Evolutionary conservation across 1,139 yeast genomes (phyloP).

Genomic region (Nakaseomyces kungkrabaensis): DNA sequence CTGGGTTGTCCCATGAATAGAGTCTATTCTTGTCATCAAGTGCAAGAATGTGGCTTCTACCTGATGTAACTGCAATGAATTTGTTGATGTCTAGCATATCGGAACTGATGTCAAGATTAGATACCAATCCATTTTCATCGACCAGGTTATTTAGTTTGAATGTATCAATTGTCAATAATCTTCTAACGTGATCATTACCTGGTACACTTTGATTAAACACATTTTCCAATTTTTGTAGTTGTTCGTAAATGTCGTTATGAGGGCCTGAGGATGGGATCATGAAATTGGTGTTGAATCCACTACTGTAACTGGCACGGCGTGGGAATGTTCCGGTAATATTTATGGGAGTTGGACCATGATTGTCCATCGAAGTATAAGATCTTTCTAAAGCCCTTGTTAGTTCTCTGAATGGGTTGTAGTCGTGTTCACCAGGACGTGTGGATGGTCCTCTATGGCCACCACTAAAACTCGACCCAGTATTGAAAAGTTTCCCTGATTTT

Average conservation of each 20-base stretch:
- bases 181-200: conserved; percentile 21
- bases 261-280: conserved; percentile 13
- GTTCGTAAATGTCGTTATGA: conserved; percentile 22
- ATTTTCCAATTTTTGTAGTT: conserved; percentile 17
- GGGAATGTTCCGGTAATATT: conserved; percentile 16
- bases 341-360: conserved; percentile 11
- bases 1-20: conserved; percentile 54
- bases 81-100: conserved; percentile 21
- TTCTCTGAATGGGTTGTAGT: conserved; percentile 27
- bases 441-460: conserved; percentile 33
- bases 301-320: conserved; percentile 2
- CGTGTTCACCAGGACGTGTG: conserved; percentile 30
- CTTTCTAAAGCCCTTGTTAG: conserved; percentile 18
- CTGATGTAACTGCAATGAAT: conserved; percentile 48
- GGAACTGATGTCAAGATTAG: conserved; percentile 8
- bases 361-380: conserved; percentile 9
- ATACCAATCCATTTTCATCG: conserved; percentile 5
- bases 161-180: conserved; percentile 24
- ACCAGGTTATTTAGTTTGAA: conserved; percentile 12
- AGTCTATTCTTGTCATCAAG: conserved; percentile 43
- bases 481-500: conserved; percentile 42
- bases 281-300: not conserved
- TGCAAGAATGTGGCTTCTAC: conserved; percentile 58
- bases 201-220: conserved; percentile 16
- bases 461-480: conserved; percentile 45